These are phyloP conservation scores for Plantago elongata DNA, from an alignment of 257 asterid species.

Conservation along the genomic window DNA sequence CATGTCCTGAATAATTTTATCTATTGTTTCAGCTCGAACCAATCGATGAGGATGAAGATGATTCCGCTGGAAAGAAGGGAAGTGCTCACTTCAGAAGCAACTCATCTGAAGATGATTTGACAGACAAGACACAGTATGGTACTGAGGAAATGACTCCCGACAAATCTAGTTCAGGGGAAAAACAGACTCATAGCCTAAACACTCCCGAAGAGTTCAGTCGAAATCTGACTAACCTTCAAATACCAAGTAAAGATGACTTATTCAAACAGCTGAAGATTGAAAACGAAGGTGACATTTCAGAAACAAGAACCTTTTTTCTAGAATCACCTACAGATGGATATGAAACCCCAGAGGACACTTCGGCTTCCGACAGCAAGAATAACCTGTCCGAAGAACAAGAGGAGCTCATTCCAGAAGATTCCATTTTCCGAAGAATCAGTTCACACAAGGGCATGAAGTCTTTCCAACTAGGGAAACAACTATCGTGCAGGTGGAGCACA, in stretches of 20 bases:
- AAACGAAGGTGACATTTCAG: constrained; percentile 20
- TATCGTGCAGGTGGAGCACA: constrained; percentile 84
- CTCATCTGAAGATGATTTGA: constrained; percentile 68
- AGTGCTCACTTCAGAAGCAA: constrained; percentile 35
- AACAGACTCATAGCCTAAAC: constrained; percentile 21
- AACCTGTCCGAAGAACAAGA: constrained; percentile 23
- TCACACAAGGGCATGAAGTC: constrained; percentile 61
- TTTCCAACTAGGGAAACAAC: constrained; percentile 59
- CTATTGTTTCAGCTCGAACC: constrained; percentile 51
- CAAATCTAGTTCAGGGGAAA: constrained; percentile 24
- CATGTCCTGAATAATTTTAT: constrained; percentile 21
- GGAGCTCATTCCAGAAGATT: constrained; percentile 44
- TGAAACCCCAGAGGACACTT: constrained; percentile 30
- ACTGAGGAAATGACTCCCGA: constrained; percentile 28
- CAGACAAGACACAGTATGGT: constrained; percentile 30
- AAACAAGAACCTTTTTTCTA: constrained; percentile 15
- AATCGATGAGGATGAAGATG: constrained; percentile 55
- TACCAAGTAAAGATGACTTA: constrained; percentile 51
- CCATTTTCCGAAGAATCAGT: constrained; percentile 49
- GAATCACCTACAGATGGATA: constrained; percentile 39
- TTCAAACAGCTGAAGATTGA: constrained; percentile 33
- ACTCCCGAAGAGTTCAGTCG: constrained; percentile 22
- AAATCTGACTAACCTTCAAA: constrained; percentile 42
- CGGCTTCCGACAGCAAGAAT: constrained; percentile 6
- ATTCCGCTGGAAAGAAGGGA: constrained; percentile 34